phyloP scores from a whole-genome alignment of 345 rosid genomes.

The Citrus australasica region DNA sequence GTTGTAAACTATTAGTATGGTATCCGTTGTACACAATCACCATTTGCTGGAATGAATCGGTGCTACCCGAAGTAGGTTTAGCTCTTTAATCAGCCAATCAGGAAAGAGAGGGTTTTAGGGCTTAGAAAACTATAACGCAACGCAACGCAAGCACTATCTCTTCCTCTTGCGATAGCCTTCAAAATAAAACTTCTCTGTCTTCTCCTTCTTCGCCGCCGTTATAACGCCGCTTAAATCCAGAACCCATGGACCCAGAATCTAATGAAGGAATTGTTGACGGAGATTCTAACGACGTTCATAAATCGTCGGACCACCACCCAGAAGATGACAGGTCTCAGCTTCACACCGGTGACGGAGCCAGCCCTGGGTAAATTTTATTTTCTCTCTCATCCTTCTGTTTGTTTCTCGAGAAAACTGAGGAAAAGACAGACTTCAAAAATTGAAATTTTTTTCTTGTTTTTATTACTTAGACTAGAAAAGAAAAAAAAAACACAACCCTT shows the following conservation, averaged over 20 bases:
- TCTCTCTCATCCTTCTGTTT: slow-evolving; percentile 4
- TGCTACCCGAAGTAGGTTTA: slow-evolving; percentile 6
- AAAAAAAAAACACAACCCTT: neutral
- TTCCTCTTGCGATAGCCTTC: neutral
- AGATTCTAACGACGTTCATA: slow-evolving; percentile 35
- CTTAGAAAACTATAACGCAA: neutral
- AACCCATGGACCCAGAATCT: slow-evolving; percentile 48
- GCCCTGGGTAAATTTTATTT: slow-evolving; percentile 49
- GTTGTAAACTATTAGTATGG: too few species aligned
- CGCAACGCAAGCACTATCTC: neutral
- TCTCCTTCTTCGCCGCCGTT: slow-evolving; percentile 5
- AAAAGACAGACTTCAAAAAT: neutral
- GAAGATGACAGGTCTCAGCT: slow-evolving; percentile 55
- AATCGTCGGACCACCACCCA: slow-evolving; percentile 35
- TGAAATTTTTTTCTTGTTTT: neutral
- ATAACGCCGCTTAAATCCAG: slow-evolving; percentile 4
- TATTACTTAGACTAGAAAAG: too few species aligned
- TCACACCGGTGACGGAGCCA: slow-evolving; percentile 63
- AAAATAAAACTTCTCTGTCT: neutral
- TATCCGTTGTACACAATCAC: too few species aligned
- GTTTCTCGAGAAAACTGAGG: slow-evolving; percentile 5
- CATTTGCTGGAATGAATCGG: neutral
- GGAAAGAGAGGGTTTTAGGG: slow-evolving; percentile 30
- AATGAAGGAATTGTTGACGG: slow-evolving; percentile 36
- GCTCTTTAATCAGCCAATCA: neutral